Base-by-base conservation (phyloP, 805 yeast genomes). In the Sporopachydermia lactativora region DNA sequence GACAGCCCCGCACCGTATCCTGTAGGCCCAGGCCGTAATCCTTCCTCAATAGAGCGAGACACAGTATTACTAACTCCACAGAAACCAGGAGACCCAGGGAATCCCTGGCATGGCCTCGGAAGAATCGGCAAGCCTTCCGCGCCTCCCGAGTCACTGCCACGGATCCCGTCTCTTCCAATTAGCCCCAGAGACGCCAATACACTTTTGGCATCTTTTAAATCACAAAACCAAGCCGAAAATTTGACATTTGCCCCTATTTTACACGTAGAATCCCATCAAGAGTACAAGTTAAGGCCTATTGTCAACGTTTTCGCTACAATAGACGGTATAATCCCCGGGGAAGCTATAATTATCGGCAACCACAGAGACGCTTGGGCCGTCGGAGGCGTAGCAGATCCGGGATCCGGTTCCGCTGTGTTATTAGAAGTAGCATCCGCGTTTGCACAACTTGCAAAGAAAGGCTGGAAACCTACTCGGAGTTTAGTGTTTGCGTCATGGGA, bases 331-430 rank as follows among this genome's bases (percentile, higher is more conserved):
- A 58, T 58, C 24, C 54, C 60, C 35, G 61, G 65, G 38, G 71
- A 70, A 39, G 76, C 77, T 5, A 66, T 81, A 38, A 54, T 81
- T 28, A 54, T 81, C 42, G 92, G 92, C 28, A 81, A 80, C 54
- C 92, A 81, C 53, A 71, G 85, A 42, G 92, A 81, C 53, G 77
- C 88, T 2, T 82, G 89, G 92, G 70, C 77, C 43, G 72, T 75
- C 43, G 82, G 82, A 39, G 84, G 84, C 13, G 86, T 88, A 1
- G 78, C 75, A 17, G 92, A 81, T 57, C 88, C 92, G 19, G 81
- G 81, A 55, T 68, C 79, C 18, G 89, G 89, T 1, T 68, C 81
- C 14, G 77, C 86, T 1, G 73, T 66, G 0, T 45, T 78, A 46
- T 55, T 81, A 36, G 89, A 81, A 53, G 58, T 81, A 35, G 76